These are phyloP conservation scores for Ophiobolus disseminans DNA, from an alignment of 2,329 filamentous ascomycete genomes.

Conservation along the genomic window DNA sequence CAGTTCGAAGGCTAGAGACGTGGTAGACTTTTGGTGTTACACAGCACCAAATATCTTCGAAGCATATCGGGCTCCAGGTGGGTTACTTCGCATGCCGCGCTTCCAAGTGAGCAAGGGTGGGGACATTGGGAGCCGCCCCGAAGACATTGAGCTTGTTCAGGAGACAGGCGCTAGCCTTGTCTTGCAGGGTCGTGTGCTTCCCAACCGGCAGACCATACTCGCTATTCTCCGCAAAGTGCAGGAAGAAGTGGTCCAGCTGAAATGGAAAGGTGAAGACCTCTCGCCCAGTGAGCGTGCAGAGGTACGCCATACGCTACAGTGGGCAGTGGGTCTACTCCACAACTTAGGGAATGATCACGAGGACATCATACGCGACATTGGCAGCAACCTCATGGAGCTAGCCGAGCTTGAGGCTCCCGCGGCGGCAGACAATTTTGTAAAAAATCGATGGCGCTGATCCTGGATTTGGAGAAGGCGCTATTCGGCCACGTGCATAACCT, in stretches of 20 bases:
- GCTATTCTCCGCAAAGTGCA: conserved; percentile 42
- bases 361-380: conserved; percentile 41
- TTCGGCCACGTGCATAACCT: conserved; percentile 28
- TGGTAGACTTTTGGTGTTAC: conserved; percentile 58
- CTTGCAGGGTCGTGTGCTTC: conserved; percentile 37
- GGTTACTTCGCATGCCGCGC: conserved; percentile 40
- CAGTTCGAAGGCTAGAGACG: conserved; percentile 54
- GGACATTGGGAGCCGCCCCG: conserved; percentile 32
- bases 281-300: conserved; percentile 24
- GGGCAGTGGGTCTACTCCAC: conserved; percentile 40
- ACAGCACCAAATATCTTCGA: conserved; percentile 23
- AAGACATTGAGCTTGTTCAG: conserved; percentile 39
- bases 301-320: conserved; percentile 36
- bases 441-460: conserved; percentile 15
- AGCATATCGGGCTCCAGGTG: conserved; percentile 41
- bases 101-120: conserved; percentile 31
- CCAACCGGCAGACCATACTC: conserved; percentile 44
- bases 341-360: conserved; percentile 42
- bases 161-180: conserved; percentile 35
- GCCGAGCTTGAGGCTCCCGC: conserved; percentile 40
- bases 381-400: conserved; percentile 35
- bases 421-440: conserved; percentile 15
- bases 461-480: conserved; percentile 9
- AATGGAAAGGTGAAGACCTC: conserved; percentile 18
- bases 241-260: conserved; percentile 36